These are phyloP conservation scores for Noccaea caerulescens DNA, from an alignment of 345 rosid species.

Conservation along the genomic window DNA sequence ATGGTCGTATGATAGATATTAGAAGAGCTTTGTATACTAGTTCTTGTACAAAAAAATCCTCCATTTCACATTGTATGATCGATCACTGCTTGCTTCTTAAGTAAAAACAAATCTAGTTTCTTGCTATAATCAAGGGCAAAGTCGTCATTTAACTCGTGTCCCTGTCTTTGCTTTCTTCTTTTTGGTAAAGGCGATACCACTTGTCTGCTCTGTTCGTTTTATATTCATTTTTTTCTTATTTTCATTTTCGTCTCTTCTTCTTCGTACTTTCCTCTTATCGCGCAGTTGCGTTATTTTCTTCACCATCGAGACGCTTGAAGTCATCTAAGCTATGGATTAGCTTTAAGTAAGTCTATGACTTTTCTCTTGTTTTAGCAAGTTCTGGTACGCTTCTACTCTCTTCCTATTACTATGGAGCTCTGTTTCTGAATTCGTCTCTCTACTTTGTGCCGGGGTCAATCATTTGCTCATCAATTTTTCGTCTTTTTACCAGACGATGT, in stretches of 20 bases:
- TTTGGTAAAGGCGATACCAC: slow-evolving; percentile 37
- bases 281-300: slow-evolving; percentile 4
- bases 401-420: not conserved
- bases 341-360: slow-evolving; percentile 32
- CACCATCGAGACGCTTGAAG: slow-evolving; percentile 10
- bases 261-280: slow-evolving; percentile 14
- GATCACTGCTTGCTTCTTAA: not conserved
- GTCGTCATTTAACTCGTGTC: not conserved
- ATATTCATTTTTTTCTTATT: not conserved
- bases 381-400: slow-evolving; percentile 1
- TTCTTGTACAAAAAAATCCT: slow-evolving; percentile 35
- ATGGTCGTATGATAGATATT: slow-evolving; percentile 81
- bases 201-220: slow-evolving; percentile 32
- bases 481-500: not conserved
- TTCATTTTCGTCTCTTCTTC: slow-evolving; percentile 15
- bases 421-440: not conserved
- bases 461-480: not conserved
- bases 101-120: not conserved
- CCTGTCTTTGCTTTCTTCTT: not conserved
- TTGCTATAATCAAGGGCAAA: not conserved
- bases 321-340: slow-evolving; percentile 17
- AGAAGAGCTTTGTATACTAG: slow-evolving; percentile 21
- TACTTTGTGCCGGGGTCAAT: not conserved
- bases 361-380: slow-evolving; percentile 31
- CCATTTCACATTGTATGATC: slow-evolving; percentile 1